phyloP scores from a whole-genome alignment of 805 yeast species.

The Saccharomycodes ludwigii region DNA sequence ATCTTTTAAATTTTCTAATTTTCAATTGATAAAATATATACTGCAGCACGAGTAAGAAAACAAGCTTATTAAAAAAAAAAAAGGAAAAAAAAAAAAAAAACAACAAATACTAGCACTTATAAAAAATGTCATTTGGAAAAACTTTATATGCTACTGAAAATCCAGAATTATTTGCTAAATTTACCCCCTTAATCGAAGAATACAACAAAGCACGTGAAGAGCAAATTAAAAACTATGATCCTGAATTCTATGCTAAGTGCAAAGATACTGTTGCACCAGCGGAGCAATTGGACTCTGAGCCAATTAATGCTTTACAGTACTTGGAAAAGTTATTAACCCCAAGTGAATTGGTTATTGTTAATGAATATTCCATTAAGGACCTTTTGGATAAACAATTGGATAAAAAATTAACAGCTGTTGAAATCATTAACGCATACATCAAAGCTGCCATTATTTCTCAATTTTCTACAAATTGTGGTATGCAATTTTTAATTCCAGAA shows the following conservation, averaged over 20 bases:
- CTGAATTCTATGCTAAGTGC: constrained; percentile 12
- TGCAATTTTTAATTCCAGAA: constrained; percentile 52
- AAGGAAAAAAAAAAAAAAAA: too few species aligned
- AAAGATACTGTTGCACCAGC: constrained; percentile 11
- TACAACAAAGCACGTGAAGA: constrained; percentile 14
- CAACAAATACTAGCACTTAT: too few species aligned
- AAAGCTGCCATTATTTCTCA: constrained; percentile 56
- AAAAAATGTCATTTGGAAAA: too few species aligned
- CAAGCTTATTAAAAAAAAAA: too few species aligned
- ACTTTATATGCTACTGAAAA: constrained; percentile 7
- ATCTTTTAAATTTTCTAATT: too few species aligned
- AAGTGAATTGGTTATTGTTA: constrained; percentile 30
- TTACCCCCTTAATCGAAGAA: constrained; percentile 12
- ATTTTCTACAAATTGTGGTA: constrained; percentile 44
- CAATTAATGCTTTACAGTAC: constrained; percentile 13
- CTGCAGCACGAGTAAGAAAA: too few species aligned
- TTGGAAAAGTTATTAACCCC: constrained; percentile 12
- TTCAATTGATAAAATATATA: too few species aligned
- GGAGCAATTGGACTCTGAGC: constrained; percentile 13
- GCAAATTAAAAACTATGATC: constrained; percentile 13
- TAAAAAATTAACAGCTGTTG: constrained; percentile 36
- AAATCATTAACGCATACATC: constrained; percentile 49
- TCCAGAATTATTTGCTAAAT: constrained; percentile 6
- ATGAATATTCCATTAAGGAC: constrained; percentile 28
- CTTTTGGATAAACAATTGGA: constrained; percentile 32